phyloP scores from a whole-genome alignment of 768 basidiomycete genomes.

The Kwoniella shandongensis region DNA sequence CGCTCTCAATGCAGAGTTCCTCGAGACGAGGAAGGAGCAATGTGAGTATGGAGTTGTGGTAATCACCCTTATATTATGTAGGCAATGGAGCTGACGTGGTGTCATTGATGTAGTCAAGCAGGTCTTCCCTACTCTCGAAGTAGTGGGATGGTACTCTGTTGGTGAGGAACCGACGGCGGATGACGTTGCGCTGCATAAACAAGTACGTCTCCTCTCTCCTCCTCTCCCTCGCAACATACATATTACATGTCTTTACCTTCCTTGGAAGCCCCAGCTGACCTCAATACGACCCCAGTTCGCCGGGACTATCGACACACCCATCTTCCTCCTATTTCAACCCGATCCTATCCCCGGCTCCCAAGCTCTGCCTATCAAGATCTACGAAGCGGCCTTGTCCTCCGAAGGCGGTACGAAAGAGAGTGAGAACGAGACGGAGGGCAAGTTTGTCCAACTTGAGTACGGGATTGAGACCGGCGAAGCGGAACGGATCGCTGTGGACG shows the following conservation, averaged over 20 bases:
- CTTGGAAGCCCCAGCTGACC: slow-evolving; percentile 1
- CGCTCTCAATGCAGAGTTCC: slow-evolving; percentile 65
- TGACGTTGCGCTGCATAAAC: slow-evolving; percentile 81
- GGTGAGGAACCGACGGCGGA: slow-evolving; percentile 68
- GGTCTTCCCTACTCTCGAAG: slow-evolving; percentile 94
- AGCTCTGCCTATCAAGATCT: slow-evolving; percentile 89
- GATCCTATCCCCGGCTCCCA: slow-evolving; percentile 57
- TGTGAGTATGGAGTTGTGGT: slow-evolving; percentile 64
- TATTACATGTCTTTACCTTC: not conserved
- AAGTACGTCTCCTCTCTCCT: slow-evolving; percentile 62
- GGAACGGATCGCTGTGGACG: slow-evolving; percentile 96
- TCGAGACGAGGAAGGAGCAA: slow-evolving; percentile 80
- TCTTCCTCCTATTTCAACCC: slow-evolving; percentile 69
- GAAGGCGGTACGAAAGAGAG: slow-evolving; percentile 62
- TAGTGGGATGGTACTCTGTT: slow-evolving; percentile 97
- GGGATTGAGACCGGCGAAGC: slow-evolving; percentile 96
- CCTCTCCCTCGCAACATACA: no score
- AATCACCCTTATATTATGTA: not conserved
- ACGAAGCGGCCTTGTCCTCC: slow-evolving; percentile 77
- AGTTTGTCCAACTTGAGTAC: slow-evolving; percentile 78
- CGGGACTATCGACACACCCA: slow-evolving; percentile 78
- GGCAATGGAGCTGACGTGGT: not conserved
- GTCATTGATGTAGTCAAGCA: slow-evolving; percentile 86
- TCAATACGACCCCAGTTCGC: slow-evolving; percentile 63
- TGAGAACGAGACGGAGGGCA: slow-evolving; percentile 63